phyloP scores from a whole-genome alignment of 352 stramenopile genomes.

The Phytophthora tentaculata region DNA sequence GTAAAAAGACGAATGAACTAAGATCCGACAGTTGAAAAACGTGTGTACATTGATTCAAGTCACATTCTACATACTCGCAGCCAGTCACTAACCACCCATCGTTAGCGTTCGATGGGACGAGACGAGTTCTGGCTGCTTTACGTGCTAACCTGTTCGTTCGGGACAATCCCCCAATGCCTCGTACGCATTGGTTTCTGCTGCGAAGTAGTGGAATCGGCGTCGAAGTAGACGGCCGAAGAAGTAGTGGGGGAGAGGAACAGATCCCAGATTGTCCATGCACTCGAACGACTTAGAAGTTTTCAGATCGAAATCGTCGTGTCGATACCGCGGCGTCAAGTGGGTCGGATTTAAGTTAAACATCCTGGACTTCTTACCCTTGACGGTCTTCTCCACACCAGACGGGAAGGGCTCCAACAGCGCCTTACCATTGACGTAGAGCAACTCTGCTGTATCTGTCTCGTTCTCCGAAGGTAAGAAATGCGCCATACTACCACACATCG shows the following conservation, averaged over 20 bases:
- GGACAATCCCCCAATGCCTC: conserved; percentile 42
- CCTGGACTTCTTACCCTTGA: conserved; percentile 19
- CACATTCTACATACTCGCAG: not conserved
- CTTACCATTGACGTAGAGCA: no score
- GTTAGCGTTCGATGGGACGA: conserved; percentile 7
- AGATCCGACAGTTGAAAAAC: no score
- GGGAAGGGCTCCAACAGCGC: no score
- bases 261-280: conserved; percentile 54
- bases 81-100: not conserved
- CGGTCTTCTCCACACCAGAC: no score
- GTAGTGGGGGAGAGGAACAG: conserved; percentile 35
- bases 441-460: no score
- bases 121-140: conserved; percentile 2
- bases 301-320: conserved; percentile 31
- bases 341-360: conserved; percentile 56
- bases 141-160: conserved; percentile 22
- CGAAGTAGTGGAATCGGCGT: conserved; percentile 53
- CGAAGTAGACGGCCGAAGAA: conserved; percentile 50
- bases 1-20: conserved; percentile 15
- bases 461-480: no score
- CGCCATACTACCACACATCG: no score
- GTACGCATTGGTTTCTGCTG: conserved; percentile 48
- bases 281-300: conserved; percentile 42
- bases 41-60: not conserved
- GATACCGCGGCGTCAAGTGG: conserved; percentile 41